These are phyloP conservation scores for Lactarius trivialis DNA, from an alignment of 768 basidiomycete species.

Conservation along the genomic window DNA sequence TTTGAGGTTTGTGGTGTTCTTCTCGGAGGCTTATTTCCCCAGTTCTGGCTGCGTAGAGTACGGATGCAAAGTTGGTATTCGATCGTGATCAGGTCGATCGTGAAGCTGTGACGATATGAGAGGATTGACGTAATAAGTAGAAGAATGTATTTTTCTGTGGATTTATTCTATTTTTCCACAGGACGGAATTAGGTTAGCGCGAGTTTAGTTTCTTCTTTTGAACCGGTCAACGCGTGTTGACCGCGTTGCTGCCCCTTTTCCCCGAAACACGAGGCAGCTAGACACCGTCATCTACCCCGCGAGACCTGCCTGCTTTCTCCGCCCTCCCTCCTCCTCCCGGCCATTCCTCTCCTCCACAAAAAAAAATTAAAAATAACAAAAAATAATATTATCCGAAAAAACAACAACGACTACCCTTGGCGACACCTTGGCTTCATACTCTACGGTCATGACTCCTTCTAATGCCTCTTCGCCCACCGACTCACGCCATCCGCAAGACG, in stretches of 20 bases:
- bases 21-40: too few relatives aligned
- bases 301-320: neutral
- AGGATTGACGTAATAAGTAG: too few relatives aligned
- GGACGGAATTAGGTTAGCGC: slow-evolving; percentile 1
- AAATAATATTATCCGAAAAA: neutral
- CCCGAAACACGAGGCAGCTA: slow-evolving; percentile 15
- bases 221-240: neutral
- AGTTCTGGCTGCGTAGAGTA: too few relatives aligned
- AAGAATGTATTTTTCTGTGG: too few relatives aligned
- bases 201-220: neutral
- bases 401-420: neutral
- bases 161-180: too few relatives aligned
- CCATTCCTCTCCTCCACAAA: neutral
- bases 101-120: neutral
- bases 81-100: slow-evolving; percentile 12
- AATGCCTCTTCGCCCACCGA: slow-evolving; percentile 7
- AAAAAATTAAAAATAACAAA: slow-evolving; percentile 11
- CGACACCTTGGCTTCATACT: neutral
- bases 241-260: neutral
- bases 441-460: slow-evolving; percentile 17
- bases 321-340: neutral
- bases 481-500: neutral
- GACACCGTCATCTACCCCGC: neutral
- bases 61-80: neutral
- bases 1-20: slow-evolving; percentile 25